phyloP scores from a whole-genome alignment of 768 basidiomycete genomes.

The Naganishia vishniacii region DNA sequence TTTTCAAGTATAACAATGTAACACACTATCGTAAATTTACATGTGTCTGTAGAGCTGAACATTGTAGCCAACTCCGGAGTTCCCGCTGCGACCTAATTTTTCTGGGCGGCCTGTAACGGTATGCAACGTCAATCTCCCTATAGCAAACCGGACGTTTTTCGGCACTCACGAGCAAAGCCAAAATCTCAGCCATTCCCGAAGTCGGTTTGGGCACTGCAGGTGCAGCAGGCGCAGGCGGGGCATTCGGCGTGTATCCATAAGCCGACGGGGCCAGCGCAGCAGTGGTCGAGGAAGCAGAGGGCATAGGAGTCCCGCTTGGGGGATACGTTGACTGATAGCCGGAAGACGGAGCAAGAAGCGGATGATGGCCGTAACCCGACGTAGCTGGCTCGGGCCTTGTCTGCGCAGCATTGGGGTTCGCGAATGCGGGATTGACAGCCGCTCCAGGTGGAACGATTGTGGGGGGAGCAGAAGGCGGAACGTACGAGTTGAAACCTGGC shows the following conservation, averaged over 20 bases:
- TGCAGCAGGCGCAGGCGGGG: background rate
- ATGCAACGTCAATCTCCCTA: too few relatives aligned
- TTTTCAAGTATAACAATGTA: too few relatives aligned
- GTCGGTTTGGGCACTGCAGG: background rate
- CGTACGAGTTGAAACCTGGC: background rate
- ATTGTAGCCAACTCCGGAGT: too few relatives aligned
- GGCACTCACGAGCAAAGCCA: constrained; percentile 2
- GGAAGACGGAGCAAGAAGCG: background rate
- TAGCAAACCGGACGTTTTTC: too few relatives aligned
- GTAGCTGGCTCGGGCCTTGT: background rate
- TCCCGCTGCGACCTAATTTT: too few relatives aligned
- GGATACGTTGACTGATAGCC: constrained; percentile 1
- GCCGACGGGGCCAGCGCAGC: background rate
- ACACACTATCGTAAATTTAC: too few relatives aligned
- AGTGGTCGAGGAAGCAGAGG: background rate
- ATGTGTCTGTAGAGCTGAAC: too few relatives aligned
- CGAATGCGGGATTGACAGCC: background rate
- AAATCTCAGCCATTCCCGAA: constrained; percentile 8
- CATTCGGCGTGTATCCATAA: background rate
- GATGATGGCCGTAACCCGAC: background rate
- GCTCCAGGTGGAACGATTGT: background rate
- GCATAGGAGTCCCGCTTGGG: background rate
- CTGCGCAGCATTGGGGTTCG: background rate
- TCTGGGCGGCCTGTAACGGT: too few relatives aligned
- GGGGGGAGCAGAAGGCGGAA: background rate